Conservation (phyloP, 768 basidiomycete genomes). For the Pulveroboletus sp. region DNA sequence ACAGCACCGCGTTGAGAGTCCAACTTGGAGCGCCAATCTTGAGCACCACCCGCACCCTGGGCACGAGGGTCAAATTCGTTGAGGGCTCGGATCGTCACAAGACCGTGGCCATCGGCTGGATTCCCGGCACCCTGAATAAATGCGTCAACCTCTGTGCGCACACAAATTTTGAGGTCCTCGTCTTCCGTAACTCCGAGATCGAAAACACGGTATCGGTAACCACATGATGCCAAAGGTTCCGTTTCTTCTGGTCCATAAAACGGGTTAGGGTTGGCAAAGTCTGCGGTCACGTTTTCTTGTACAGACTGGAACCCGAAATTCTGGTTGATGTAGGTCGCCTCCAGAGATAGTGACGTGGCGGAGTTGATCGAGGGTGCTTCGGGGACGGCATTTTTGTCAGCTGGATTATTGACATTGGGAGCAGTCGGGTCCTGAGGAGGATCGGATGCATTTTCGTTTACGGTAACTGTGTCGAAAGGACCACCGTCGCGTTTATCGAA, state of each 20-base stretch:
- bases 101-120: constrained; percentile 64
- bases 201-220: constrained; percentile 93
- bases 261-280: constrained; percentile 86
- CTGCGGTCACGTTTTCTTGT: constrained; percentile 62
- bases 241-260: constrained; percentile 94
- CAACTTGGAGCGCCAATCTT: constrained; percentile 98
- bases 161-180: constrained; percentile 85
- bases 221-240: constrained; percentile 92
- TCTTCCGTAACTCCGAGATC: constrained; percentile 88
- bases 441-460: constrained; percentile 97
- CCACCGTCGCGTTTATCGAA: constrained; percentile 98
- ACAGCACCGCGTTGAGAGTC: constrained; percentile 97
- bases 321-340: constrained; percentile 98
- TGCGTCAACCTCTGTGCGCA: constrained; percentile 95
- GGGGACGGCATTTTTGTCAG: constrained; percentile 54
- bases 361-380: constrained; percentile 88
- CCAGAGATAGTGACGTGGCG: constrained; percentile 87
- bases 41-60: constrained; percentile 87
- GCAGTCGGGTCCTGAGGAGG: constrained; percentile 82
- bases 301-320: constrained; percentile 98
- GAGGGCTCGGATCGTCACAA: constrained; percentile 89
- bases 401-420: constrained; percentile 71
- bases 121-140: constrained; percentile 61
- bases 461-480: constrained; percentile 94
- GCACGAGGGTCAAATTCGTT: constrained; percentile 96